Percentiles rank a stretch among this genome's conserved stretches.
Evolutionary conservation across 306 rosid genomes (phyloP).

Genomic region (Ziziphus jujuba): DNA sequence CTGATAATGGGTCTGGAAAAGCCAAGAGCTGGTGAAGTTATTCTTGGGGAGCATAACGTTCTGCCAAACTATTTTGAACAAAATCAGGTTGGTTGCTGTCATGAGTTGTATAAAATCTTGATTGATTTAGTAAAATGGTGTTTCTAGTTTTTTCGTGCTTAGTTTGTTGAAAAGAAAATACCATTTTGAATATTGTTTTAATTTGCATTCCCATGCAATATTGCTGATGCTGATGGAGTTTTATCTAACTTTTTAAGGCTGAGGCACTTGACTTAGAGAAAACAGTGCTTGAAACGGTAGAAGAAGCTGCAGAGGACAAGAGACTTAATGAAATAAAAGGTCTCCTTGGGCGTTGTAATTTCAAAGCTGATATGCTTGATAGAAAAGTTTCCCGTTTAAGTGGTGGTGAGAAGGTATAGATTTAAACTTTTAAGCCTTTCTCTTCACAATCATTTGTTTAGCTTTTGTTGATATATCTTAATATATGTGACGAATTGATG

Average conservation of each 20-base stretch:
- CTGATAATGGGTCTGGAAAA: conserved; percentile 86
- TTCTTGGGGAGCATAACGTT: conserved; percentile 91
- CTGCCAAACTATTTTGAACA: conserved; percentile 97
- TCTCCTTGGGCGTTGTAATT: conserved; percentile 98
- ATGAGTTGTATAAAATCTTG: conserved; percentile 13
- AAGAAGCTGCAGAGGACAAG: conserved; percentile 97
- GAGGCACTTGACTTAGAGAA: conserved; percentile 94
- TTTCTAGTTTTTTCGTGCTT: conserved; percentile 13
- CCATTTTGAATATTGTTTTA: not conserved
- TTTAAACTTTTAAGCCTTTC: not conserved
- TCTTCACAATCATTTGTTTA: not conserved
- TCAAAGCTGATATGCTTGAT: conserved; percentile 94
- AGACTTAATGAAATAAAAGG: conserved; percentile 91
- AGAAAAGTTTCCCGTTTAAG: conserved; percentile 89
- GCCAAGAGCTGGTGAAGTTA: conserved; percentile 73
- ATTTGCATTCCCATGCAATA: not conserved
- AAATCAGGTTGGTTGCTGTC: conserved; percentile 67
- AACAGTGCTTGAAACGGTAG: conserved; percentile 90
- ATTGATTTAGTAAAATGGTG: conserved; percentile 7
- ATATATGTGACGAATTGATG: not conserved
- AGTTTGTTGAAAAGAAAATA: not conserved
- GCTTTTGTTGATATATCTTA: not conserved
- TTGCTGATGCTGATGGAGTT: conserved; percentile 29
- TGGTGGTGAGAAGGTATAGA: conserved; percentile 95
- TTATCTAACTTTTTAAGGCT: conserved; percentile 55